A percentile compares a stretch with the other conserved stretches of the same genome.
Evolutionary conservation across 306 rosid species (phyloP).

Genomic region (Quercus bicolor): DNA sequence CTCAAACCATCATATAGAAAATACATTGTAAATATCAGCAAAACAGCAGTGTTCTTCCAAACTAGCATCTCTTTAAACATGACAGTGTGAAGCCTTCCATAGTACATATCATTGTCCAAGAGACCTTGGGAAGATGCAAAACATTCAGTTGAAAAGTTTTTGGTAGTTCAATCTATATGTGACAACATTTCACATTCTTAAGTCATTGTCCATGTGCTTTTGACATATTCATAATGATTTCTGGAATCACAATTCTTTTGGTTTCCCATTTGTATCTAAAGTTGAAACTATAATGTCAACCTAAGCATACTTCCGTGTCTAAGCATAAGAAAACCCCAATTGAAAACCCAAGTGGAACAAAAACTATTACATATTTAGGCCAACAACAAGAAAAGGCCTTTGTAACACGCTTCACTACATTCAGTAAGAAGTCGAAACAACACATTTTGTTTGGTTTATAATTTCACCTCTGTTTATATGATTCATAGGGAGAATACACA

Average conservation of each 20-base stretch:
- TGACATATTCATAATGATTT: background rate
- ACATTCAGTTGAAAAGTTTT: background rate
- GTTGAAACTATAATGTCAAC: background rate
- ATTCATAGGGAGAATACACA: constrained; percentile 79
- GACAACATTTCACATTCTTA: background rate
- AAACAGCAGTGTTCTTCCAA: background rate
- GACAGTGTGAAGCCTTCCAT: background rate
- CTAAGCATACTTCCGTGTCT: background rate
- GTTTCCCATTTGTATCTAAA: background rate
- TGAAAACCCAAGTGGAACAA: background rate
- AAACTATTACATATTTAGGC: background rate
- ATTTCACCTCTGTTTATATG: constrained; percentile 80
- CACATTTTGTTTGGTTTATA: constrained; percentile 11
- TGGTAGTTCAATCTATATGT: background rate
- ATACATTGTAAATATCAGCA: background rate
- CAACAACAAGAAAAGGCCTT: background rate
- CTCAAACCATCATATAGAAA: background rate
- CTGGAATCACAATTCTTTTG: background rate
- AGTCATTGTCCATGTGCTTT: background rate
- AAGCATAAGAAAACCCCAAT: background rate
- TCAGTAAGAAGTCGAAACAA: background rate
- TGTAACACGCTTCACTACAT: background rate
- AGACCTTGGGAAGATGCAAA: background rate
- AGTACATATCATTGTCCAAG: background rate
- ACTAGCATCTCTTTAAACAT: background rate